Evolutionary conservation across 2,329 filamentous ascomycete genomes (phyloP), one percentile per base, ranked within the genome.

Genomic region (Aureobasidium sp.): DNA sequence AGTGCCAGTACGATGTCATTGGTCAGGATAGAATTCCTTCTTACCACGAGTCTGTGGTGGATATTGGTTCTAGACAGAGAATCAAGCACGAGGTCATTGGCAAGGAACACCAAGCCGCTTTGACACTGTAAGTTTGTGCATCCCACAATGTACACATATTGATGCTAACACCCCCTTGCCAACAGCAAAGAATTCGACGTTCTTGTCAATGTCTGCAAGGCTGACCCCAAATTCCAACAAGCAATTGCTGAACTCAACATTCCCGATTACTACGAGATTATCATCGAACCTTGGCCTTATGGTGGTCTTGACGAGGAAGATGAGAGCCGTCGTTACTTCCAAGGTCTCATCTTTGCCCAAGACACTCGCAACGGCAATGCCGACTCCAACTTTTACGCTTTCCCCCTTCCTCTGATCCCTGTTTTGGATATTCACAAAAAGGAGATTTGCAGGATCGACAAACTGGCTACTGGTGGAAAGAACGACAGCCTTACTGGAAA

Each of bases 1-100:
- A 79, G 48, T 79, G 80, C 37, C 77, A 81, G 65, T 86, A 85
- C 72, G 82, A 81, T 70, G 76, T 85, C 53, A 78, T 84, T 62
- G 79, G 80, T 1, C 67, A 70, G 5, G 78, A 82, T 45, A 79
- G 77, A 45, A 72, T 80, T 7, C 79, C 79, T 6, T 77, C 79
- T 58, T 86, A 83, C 65, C 76, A 81, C 47, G 83, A 86, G 66
- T 78, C 81, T 0, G 69, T 82, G 34, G 73, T 72, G n/a, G 67
- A 72, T 55, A 53, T 72, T 21, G 63, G 64, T 5, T 67, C 64
- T 10, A 61, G 63, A 37, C 57, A 59, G 39, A 58, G 66, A n/a
- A 63, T 68, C 15, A 63, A 69, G 63, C 69, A 71, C 55, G 68
- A 70, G 54, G 55, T 70, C 4, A 66, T 72, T 54, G 66, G 67